Base-by-base conservation (phyloP, 805 yeast species). In the Alloascoidea africana region DNA sequence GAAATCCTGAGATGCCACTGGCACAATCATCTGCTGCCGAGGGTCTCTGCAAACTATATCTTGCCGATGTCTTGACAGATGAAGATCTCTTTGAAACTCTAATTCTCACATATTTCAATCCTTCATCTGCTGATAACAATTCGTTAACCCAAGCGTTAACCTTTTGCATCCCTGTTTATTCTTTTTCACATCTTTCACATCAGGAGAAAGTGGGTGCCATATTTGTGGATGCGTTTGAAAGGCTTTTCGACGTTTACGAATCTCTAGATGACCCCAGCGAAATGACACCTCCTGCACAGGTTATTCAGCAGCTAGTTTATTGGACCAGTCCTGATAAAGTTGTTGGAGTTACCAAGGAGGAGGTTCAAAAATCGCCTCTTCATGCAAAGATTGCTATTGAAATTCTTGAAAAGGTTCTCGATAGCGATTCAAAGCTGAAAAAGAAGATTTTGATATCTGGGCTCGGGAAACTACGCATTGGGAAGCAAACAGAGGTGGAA, bases 91-190 rank as follows among this genome's bases (percentile, higher is more conserved):
- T 81, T 46, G 87, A 80, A 50, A 70, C 81, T 0, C 62, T 87
- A 39, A 57, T 86, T 3, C 55, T 82, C 38, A 68, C 81, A 0
- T 89, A 85, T 49, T 87, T 83, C 58, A 75, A 79, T 38, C 86
- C 91, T 0, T 54, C 60, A 3, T 76, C 77, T 38, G 55, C 70
- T 3, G 56, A 62, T 3, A 84, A 84, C 46, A 77, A 71, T 40
- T 70, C 75, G 13, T 60, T 87, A 42, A 64, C 76, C 36, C 96
- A 87, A 54, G 81, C 82, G 0, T 68, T 87, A 41, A 73, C 91
- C 5, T 87, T 83, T 49, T 86, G 94, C 52, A 64, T 87, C 14
- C 96, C 96, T 0, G 94, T 82, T 0, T 85, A 82, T 53, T 76
- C 91, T 30, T 80, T 74, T 50, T 80, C 94, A 23, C 86, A 77